phyloP scores from a whole-genome alignment of 2,329 filamentous ascomycete genomes.

The Paecilomyces formosus region DNA sequence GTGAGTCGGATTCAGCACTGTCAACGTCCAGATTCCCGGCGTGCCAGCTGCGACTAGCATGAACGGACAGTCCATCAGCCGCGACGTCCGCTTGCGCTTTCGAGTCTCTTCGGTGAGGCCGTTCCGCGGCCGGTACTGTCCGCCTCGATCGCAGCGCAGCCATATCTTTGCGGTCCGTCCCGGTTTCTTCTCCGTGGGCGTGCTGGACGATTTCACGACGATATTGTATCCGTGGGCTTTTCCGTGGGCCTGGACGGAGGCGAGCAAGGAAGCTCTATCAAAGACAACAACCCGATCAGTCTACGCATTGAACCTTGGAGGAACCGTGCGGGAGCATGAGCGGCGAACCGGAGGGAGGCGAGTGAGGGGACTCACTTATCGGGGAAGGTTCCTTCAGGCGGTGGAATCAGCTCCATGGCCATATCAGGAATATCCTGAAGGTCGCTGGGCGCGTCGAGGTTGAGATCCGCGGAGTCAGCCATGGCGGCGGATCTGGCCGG shows the following conservation, averaged over 20 bases:
- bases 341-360: not conserved
- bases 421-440: slow-evolving; percentile 39
- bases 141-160: slow-evolving; percentile 38
- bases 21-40: slow-evolving; percentile 37
- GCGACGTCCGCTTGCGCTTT: slow-evolving; percentile 36
- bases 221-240: slow-evolving; percentile 39
- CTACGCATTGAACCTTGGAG: not conserved
- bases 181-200: slow-evolving; percentile 38
- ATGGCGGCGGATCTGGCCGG: slow-evolving; percentile 18
- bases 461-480: slow-evolving; percentile 36
- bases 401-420: slow-evolving; percentile 34
- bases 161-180: slow-evolving; percentile 38
- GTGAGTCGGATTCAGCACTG: slow-evolving; percentile 33
- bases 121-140: slow-evolving; percentile 37
- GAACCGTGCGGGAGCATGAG: not conserved
- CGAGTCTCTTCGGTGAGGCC: slow-evolving; percentile 39
- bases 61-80: slow-evolving; percentile 39
- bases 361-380: slow-evolving; percentile 26
- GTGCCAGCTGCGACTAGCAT: slow-evolving; percentile 37
- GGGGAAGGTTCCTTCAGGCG: slow-evolving; percentile 37
- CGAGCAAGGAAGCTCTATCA: slow-evolving; percentile 27
- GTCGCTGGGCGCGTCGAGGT: slow-evolving; percentile 38
- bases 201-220: slow-evolving; percentile 40
- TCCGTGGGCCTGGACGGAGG: slow-evolving; percentile 34
- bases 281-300: not conserved